Conservation (phyloP, 345 rosid species). For the Hypericum androsaemum region DNA sequence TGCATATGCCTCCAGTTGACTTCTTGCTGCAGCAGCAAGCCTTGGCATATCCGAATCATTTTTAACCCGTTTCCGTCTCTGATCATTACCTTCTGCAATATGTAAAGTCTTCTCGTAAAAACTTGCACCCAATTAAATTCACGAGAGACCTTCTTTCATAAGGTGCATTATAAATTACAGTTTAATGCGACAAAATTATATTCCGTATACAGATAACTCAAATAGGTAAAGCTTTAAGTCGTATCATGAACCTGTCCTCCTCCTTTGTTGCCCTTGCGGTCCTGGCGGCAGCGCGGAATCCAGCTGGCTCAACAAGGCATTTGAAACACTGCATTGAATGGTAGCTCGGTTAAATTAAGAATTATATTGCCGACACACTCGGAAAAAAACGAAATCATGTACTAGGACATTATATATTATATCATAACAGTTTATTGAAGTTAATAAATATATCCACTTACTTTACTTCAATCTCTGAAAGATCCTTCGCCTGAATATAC, state of each 20-base stretch:
- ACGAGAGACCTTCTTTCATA: too few species aligned
- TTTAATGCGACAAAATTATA: neutral
- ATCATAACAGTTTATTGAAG: neutral
- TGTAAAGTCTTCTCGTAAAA: conserved; percentile 15
- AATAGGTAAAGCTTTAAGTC: neutral
- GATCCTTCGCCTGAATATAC: conserved; percentile 70
- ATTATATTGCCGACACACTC: neutral
- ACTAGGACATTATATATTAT: neutral
- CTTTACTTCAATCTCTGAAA: conserved; percentile 78
- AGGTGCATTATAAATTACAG: too few species aligned
- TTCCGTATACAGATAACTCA: neutral
- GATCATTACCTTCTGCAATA: conserved; percentile 69
- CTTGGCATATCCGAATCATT: conserved; percentile 57
- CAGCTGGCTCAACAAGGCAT: conserved; percentile 42
- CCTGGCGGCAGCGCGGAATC: conserved; percentile 68
- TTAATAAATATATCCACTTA: conserved; percentile 15
- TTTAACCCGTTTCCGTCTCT: conserved; percentile 67
- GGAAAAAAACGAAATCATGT: neutral
- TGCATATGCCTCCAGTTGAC: conserved; percentile 61
- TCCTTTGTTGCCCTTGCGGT: conserved; percentile 62
- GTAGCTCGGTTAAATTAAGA: conserved; percentile 8
- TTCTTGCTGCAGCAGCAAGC: conserved; percentile 54
- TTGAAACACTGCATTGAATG: conserved; percentile 42
- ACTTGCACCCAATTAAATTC: too few species aligned
- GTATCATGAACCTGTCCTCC: conserved; percentile 54